Evolutionary conservation across 164 flowering plant genomes (phyloP).

Genomic region (Nelumbo lutea): DNA sequence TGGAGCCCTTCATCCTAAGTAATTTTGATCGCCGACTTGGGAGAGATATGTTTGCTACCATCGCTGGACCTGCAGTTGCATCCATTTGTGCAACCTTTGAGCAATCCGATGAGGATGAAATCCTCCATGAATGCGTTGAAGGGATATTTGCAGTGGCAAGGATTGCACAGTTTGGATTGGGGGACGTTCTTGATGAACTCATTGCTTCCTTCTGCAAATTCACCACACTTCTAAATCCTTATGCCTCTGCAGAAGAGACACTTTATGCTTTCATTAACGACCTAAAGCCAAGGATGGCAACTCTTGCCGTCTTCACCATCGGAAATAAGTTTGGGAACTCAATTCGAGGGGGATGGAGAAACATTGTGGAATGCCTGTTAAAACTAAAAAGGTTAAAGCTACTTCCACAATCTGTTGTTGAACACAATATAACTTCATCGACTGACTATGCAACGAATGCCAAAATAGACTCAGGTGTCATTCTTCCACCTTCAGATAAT

Average conservation of each 20-base stretch:
- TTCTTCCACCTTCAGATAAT: conserved; percentile 27
- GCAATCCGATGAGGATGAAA: conserved; percentile 72
- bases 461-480: conserved; percentile 38
- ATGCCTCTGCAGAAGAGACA: conserved; percentile 85
- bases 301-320: conserved; percentile 79
- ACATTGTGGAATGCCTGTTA: conserved; percentile 77
- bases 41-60: conserved; percentile 79
- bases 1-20: conserved; percentile 37
- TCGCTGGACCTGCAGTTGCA: conserved; percentile 81
- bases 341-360: conserved; percentile 82
- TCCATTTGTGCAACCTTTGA: conserved; percentile 72
- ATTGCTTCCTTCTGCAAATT: conserved; percentile 76
- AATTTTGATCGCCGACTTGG: conserved; percentile 48
- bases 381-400: conserved; percentile 77
- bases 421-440: conserved; percentile 37
- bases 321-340: conserved; percentile 66
- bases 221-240: conserved; percentile 81
- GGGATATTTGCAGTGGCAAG: conserved; percentile 63
- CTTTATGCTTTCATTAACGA: conserved; percentile 70
- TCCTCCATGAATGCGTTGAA: conserved; percentile 72
- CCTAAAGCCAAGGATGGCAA: conserved; percentile 80
- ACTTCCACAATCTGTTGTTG: conserved; percentile 72
- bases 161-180: conserved; percentile 62
- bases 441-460: conserved; percentile 18
- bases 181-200: conserved; percentile 81